Conservation (phyloP, 2,329 filamentous ascomycete species). For the Paradendryphiella salina region DNA sequence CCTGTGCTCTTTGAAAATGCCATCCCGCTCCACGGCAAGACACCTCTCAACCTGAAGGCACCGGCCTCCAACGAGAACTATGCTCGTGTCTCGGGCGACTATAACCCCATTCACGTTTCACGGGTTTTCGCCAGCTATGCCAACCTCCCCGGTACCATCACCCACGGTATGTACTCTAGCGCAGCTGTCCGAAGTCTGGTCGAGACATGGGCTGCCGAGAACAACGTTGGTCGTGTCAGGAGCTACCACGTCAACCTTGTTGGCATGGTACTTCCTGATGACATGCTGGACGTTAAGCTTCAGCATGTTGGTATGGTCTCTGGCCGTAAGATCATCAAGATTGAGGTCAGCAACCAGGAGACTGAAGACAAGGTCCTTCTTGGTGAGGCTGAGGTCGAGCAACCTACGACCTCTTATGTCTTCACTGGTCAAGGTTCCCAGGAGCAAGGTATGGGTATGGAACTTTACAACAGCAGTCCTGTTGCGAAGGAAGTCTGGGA, state of each 20-base stretch:
- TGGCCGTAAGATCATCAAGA: slow-evolving; percentile 98
- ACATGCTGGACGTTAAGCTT: slow-evolving; percentile 90
- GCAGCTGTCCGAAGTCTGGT: slow-evolving; percentile 93
- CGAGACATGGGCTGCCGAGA: slow-evolving; percentile 98
- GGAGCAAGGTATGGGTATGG: slow-evolving; percentile 99
- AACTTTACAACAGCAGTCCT: slow-evolving; percentile 88
- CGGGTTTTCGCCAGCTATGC: slow-evolving; percentile 96
- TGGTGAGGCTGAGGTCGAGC: slow-evolving; percentile 95
- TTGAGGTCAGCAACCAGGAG: slow-evolving; percentile 93
- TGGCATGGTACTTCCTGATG: slow-evolving; percentile 98
- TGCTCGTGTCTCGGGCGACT: slow-evolving; percentile 94
- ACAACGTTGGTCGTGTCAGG: slow-evolving; percentile 94
- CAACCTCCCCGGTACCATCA: slow-evolving; percentile 94
- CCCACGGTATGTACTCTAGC: slow-evolving; percentile 99
- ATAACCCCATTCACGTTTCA: slow-evolving; percentile 98
- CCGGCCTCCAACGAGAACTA: slow-evolving; percentile 98
- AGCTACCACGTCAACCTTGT: slow-evolving; percentile 96
- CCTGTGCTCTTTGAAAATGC: slow-evolving; percentile 96
- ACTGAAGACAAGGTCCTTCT: slow-evolving; percentile 95
- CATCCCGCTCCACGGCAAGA: slow-evolving; percentile 92
- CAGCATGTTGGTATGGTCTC: slow-evolving; percentile 97
- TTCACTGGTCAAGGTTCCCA: slow-evolving; percentile 98
- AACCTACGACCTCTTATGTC: slow-evolving; percentile 93
- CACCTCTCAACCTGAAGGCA: slow-evolving; percentile 82
- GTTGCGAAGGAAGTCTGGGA: slow-evolving; percentile 97